Base-by-base conservation (phyloP, 2,329 filamentous ascomycete species). In the Torrubiellomyces zombiae region DNA sequence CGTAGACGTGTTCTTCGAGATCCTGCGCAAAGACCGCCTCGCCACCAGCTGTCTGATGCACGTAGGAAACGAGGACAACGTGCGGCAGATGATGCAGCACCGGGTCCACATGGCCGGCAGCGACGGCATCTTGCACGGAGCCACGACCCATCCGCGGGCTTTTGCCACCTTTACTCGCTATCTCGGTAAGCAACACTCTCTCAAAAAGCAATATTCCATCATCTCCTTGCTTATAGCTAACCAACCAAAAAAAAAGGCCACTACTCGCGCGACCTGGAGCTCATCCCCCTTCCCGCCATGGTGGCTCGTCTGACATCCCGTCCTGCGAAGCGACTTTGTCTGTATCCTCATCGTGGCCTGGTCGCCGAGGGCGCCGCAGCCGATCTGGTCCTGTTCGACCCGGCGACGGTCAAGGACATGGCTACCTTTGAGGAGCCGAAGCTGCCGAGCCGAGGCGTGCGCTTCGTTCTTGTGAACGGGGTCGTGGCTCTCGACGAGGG, bases 91-190 rank as follows among this genome's bases (percentile, higher is more conserved):
- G 2, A 39, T 39, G 37, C 30, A 39, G 24, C 37, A 39, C 23
- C 32, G 32, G 14, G 37, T 37, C 9, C 37, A 39, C 24, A 39
- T 39, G 37, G 23, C 27, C 6, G 37, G 37, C 7, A 39, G 37
- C 20, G 37, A 39, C 23, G 37, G 31, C 6, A 39, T 39, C 21
- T 24, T 39, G 16, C 37, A 39, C 17, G 37, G 37, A 14, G 30
- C 33, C 27, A 36, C 32, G 10, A 32, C 36, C 20, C 37, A 39
- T 18, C 37, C 37, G 9, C 36, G 37, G 17, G 37, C 37, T 2
- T 39, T 37, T 21, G 37, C 36, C 20, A 39, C 37, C 10, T 39
- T 39, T 11, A 33, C 37, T n/a, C 26, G 36, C 4, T 39, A 38
- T 23, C 22, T 39, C 8, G 36, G 36, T 38, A 14, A 26, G 28